Conservation (phyloP, 2,329 filamentous ascomycete species). For the Gaeumannomyces tritici region DNA sequence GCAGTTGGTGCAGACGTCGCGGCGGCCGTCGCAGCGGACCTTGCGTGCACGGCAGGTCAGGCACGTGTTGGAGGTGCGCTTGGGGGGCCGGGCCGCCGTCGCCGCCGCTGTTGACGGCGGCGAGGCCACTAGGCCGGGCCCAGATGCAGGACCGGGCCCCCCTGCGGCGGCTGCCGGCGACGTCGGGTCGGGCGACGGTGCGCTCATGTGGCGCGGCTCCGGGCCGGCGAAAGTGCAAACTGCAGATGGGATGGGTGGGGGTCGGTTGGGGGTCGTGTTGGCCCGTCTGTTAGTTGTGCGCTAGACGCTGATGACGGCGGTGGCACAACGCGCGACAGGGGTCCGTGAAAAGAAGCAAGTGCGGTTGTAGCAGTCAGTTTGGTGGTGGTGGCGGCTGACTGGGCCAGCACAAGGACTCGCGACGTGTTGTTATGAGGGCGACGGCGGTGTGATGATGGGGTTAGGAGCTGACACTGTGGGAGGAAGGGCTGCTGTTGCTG, state of each 20-base stretch:
- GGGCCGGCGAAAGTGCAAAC: background rate
- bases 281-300: too few relatives aligned
- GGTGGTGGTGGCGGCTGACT: too few relatives aligned
- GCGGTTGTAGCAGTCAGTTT: too few relatives aligned
- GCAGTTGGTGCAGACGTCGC: conserved; percentile 46
- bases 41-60: conserved; percentile 45
- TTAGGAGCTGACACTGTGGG: too few relatives aligned
- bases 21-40: conserved; percentile 47
- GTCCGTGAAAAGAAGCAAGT: too few relatives aligned
- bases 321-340: too few relatives aligned
- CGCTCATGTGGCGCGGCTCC: background rate
- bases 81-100: conserved; percentile 12
- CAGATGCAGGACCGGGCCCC: background rate
- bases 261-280: too few relatives aligned
- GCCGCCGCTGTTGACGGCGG: background rate
- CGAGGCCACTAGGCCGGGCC: background rate
- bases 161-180: background rate
- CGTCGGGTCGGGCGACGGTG: background rate
- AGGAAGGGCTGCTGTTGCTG: too few relatives aligned
- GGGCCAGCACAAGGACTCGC: too few relatives aligned
- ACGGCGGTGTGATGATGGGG: too few relatives aligned
- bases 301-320: too few relatives aligned
- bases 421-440: too few relatives aligned
- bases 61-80: conserved; percentile 38
- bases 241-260: background rate